Evolutionary conservation across 1,139 yeast species (phyloP).

Genomic region (Meyerozyma carpophila): DNA sequence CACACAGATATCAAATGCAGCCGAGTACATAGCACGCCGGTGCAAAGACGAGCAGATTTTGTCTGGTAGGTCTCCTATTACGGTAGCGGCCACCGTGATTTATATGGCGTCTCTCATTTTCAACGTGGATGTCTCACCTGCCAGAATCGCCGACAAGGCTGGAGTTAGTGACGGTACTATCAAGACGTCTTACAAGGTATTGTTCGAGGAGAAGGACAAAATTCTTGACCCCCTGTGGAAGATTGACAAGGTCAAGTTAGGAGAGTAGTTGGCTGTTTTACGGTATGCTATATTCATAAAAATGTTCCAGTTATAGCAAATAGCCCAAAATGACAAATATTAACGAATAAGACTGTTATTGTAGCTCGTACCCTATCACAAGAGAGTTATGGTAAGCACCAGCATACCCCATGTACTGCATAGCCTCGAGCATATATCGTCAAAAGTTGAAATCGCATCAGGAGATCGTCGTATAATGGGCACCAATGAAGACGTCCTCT

Average conservation of each 20-base stretch:
- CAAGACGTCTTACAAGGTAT: slow-evolving; percentile 81
- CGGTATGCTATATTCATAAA: neutral
- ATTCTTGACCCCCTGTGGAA: slow-evolving; percentile 80
- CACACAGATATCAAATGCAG: slow-evolving; percentile 84
- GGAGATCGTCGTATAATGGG: neutral
- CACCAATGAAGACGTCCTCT: slow-evolving; percentile 6
- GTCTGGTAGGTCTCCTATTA: slow-evolving; percentile 96
- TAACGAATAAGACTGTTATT: neutral
- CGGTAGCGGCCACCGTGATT: slow-evolving; percentile 96
- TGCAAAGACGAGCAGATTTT: slow-evolving; percentile 90
- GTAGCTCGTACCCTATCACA: no score
- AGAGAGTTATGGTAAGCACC: neutral
- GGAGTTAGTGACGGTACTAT: slow-evolving; percentile 98
- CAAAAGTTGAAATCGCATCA: neutral
- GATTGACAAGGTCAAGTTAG: slow-evolving; percentile 58
- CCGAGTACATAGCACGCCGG: slow-evolving; percentile 85
- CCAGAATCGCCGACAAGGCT: slow-evolving; percentile 86
- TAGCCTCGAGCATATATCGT: neutral
- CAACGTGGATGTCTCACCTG: slow-evolving; percentile 64
- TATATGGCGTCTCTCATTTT: slow-evolving; percentile 87
- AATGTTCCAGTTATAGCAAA: neutral
- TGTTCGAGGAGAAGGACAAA: slow-evolving; percentile 69
- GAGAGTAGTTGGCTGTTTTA: slow-evolving; percentile 17
- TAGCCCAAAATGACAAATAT: neutral
- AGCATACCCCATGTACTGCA: neutral